Evolutionary conservation across 2,329 filamentous ascomycete genomes (phyloP).

Genomic region (Monilinia fructigena): DNA sequence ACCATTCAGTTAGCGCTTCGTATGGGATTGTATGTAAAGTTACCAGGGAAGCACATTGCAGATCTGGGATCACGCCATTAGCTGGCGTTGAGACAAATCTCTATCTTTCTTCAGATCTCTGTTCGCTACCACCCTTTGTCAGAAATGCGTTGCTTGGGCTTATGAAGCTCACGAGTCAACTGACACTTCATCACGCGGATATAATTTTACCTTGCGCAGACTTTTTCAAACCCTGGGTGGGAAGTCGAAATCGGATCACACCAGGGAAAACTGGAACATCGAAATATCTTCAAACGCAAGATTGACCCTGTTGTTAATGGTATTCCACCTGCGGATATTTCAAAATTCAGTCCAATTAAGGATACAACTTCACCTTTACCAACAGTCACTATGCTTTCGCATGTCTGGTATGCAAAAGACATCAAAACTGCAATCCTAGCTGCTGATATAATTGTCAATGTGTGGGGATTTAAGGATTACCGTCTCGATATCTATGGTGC

Average conservation of each 20-base stretch:
- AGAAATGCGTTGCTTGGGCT: slow-evolving; percentile 36
- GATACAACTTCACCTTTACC: slow-evolving; percentile 57
- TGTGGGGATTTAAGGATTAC: slow-evolving; percentile 65
- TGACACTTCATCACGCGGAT: slow-evolving; percentile 52
- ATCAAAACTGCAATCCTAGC: slow-evolving; percentile 64
- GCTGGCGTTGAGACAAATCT: slow-evolving; percentile 53
- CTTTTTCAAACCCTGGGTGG: slow-evolving; percentile 65
- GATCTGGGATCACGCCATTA: slow-evolving; percentile 64
- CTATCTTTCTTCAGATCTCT: slow-evolving; percentile 37
- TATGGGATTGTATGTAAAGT: slow-evolving; percentile 63
- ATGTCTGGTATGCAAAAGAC: slow-evolving; percentile 56
- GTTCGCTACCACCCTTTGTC: slow-evolving; percentile 34
- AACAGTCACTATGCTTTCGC: slow-evolving; percentile 65
- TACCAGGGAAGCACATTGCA: slow-evolving; percentile 59
- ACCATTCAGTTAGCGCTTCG: slow-evolving; percentile 59
- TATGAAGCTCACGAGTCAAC: slow-evolving; percentile 30
- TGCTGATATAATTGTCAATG: slow-evolving; percentile 63
- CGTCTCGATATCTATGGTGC: slow-evolving; percentile 62
- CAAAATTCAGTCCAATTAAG: slow-evolving; percentile 57
- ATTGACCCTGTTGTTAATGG: slow-evolving; percentile 66
- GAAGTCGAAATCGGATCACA: slow-evolving; percentile 60
- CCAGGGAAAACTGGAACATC: slow-evolving; percentile 55
- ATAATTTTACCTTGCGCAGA: slow-evolving; percentile 57
- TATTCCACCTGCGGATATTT: slow-evolving; percentile 54
- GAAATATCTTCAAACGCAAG: slow-evolving; percentile 57